These are phyloP conservation scores for Oropetium thomaeum DNA, from an alignment of 176 grass and related monocot species.

Conservation along the genomic window DNA sequence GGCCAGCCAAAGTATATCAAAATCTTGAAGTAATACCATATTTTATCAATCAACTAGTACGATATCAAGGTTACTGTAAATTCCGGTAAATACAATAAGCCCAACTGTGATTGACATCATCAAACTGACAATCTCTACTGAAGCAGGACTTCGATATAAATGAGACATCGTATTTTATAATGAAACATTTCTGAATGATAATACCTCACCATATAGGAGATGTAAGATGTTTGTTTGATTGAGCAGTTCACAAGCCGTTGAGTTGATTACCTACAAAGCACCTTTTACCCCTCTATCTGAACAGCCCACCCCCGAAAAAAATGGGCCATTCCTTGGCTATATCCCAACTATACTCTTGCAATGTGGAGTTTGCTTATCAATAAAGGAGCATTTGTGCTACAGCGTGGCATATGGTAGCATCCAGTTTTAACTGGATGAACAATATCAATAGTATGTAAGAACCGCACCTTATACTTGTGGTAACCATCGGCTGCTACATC, in stretches of 20 bases:
- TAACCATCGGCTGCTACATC: constrained; percentile 47
- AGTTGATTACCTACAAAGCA: not conserved
- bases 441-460: not conserved
- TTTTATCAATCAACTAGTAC: too few species aligned
- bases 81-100: too few species aligned
- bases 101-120: too few species aligned
- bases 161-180: too few species aligned
- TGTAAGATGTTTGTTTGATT: too few species aligned
- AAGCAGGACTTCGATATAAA: too few species aligned
- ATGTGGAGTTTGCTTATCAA: not conserved
- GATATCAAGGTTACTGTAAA: too few species aligned
- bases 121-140: too few species aligned
- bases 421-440: not conserved
- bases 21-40: not conserved
- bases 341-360: not conserved
- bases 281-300: not conserved
- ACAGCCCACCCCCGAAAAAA: not conserved
- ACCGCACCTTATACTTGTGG: constrained; percentile 51
- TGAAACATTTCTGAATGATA: too few species aligned
- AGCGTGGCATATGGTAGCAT: not conserved
- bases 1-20: not conserved
- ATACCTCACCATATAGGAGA: too few species aligned
- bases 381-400: not conserved
- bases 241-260: not conserved
- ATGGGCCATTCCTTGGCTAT: not conserved